Percentiles rank a stretch among this genome's conserved stretches.
phyloP scores from a whole-genome alignment of 305 asterid genomes.

The Ajuga reptans region DNA sequence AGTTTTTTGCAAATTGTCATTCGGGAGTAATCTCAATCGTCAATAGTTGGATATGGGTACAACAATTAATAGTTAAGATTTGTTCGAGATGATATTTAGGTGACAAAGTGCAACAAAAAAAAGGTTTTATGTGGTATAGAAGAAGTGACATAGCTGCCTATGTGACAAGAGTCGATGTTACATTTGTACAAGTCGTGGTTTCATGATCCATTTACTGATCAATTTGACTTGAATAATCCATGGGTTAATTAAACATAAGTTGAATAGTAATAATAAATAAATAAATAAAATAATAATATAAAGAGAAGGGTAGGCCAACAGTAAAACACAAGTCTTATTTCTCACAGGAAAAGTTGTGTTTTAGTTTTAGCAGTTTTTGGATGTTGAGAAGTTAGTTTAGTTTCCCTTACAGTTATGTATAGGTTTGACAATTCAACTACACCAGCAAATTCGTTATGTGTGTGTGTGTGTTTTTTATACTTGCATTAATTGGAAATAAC shows the following conservation, averaged over 20 bases:
- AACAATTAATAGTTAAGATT: too few relatives aligned
- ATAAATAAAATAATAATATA: not conserved
- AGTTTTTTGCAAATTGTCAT: too few relatives aligned
- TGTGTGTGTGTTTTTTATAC: too few relatives aligned
- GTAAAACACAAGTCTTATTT: conserved; percentile 42
- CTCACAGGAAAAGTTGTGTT: conserved; percentile 18
- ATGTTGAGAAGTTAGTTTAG: conserved; percentile 36
- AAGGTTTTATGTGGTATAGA: too few relatives aligned
- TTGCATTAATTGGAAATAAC: too few relatives aligned
- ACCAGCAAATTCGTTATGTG: conserved; percentile 17
- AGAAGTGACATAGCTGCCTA: not conserved
- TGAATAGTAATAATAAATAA: not conserved
- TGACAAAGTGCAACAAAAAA: too few relatives aligned
- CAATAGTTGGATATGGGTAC: too few relatives aligned
- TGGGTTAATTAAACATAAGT: conserved; percentile 3
- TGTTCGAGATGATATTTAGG: too few relatives aligned
- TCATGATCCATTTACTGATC: conserved; percentile 17
- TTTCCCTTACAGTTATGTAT: conserved; percentile 32
- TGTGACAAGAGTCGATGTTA: conserved; percentile 9
- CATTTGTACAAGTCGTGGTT: conserved; percentile 24
- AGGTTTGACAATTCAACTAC: conserved; percentile 41
- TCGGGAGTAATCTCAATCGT: too few relatives aligned
- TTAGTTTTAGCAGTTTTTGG: conserved; percentile 20
- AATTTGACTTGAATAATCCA: conserved; percentile 5
- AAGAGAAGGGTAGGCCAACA: conserved; percentile 46